A percentile compares a stretch with the other conserved stretches of the same genome.
These are phyloP conservation scores for Axilococcus clingmanii DNA, from an alignment of 139 green algal genomes.

Conservation along the genomic window DNA sequence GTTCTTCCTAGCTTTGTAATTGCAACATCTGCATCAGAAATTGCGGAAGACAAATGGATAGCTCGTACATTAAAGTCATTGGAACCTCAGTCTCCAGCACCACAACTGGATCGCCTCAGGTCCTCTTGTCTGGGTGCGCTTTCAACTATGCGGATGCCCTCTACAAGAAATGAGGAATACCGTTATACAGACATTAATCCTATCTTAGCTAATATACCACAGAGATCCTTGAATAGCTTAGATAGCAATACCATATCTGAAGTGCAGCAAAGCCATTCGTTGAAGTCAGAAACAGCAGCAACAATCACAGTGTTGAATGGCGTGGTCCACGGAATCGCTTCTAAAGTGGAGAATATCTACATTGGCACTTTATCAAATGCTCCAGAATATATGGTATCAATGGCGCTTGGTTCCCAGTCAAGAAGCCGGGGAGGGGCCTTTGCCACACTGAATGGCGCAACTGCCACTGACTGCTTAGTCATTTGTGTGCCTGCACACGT, in stretches of 20 bases:
- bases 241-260: background rate
- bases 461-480: conserved; percentile 50
- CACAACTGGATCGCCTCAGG: conserved; percentile 9
- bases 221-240: background rate
- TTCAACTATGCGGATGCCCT: conserved; percentile 61
- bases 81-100: background rate
- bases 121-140: conserved; percentile 29
- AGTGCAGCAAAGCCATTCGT: conserved; percentile 1
- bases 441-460: conserved; percentile 58
- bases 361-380: conserved; percentile 47
- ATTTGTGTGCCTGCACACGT: conserved; percentile 35
- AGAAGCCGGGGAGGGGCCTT: conserved; percentile 52
- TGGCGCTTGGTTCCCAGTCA: conserved; percentile 39
- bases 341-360: conserved; percentile 39
- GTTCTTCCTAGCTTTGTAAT: too few relatives aligned
- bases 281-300: conserved; percentile 11
- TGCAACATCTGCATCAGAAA: background rate
- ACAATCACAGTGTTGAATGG: conserved; percentile 60
- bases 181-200: conserved; percentile 70
- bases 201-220: background rate
- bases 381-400: conserved; percentile 21
- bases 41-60: conserved; percentile 26
- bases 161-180: conserved; percentile 68
- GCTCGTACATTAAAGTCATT: conserved; percentile 9
- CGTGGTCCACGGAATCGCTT: conserved; percentile 28